Evolutionary conservation across 2,329 filamentous ascomycete genomes (phyloP).

Genomic region (Talaromyces sp.): DNA sequence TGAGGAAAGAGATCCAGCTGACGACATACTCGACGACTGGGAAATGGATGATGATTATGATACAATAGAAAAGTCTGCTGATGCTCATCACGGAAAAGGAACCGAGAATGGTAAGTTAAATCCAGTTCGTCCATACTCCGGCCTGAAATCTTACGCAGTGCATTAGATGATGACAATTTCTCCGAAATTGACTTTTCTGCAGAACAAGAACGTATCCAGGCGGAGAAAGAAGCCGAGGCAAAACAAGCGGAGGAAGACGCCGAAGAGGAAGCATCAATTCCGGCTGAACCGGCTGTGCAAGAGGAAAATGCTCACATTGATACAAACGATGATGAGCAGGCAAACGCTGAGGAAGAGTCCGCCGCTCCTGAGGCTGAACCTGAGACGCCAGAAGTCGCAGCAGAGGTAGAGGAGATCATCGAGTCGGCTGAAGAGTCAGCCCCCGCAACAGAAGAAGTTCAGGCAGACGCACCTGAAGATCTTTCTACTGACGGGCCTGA

Average conservation of each 20-base stretch:
- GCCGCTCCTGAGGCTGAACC: not conserved
- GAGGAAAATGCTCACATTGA: constrained; percentile 10
- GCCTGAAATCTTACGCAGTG: constrained; percentile 20
- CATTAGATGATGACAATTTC: constrained; percentile 29
- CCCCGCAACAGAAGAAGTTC: not conserved
- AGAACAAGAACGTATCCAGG: constrained; percentile 28
- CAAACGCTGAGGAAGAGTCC: constrained; percentile 1
- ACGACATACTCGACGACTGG: constrained; percentile 11
- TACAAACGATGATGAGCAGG: constrained; percentile 10
- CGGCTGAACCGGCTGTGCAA: not conserved
- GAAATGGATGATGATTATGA: constrained; percentile 8
- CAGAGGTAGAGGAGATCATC: constrained; percentile 1
- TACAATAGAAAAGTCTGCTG: constrained; percentile 8
- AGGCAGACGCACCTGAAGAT: constrained; percentile 4
- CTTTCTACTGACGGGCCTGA: not conserved
- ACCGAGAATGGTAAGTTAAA: constrained; percentile 11
- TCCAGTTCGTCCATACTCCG: constrained; percentile 20
- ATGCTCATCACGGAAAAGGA: not conserved
- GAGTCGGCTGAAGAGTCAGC: constrained; percentile 2
- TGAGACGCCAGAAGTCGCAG: not conserved
- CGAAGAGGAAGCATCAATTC: constrained; percentile 18
- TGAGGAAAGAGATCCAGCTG: constrained; percentile 5
- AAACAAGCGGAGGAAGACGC: constrained; percentile 30
- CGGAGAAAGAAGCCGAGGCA: constrained; percentile 31
- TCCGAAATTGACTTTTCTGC: constrained; percentile 29